Evolutionary conservation across 305 asterid species (phyloP), one percentile per base, ranked within the genome.

Genomic region (Fraxinus sp.): DNA sequence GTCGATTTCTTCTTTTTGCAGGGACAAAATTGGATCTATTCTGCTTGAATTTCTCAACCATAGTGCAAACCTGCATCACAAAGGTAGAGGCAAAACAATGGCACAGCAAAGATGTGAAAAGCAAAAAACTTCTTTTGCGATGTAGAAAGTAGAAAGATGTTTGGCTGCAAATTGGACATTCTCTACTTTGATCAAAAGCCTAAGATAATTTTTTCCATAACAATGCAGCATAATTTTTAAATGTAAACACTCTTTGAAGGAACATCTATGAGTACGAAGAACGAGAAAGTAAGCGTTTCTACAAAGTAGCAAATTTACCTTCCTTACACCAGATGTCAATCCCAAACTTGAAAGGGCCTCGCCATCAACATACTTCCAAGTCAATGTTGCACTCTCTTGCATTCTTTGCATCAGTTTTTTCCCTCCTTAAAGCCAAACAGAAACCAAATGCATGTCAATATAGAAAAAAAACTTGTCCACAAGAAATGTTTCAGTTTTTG

Each of bases 241-340:
- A 46, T 28, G 35, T 37, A 72, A 36, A 64, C 55, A 71, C 81
- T 18, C 20, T 22, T 52, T 57, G 26, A 83, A 30, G 28, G 10
- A 77, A 80, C 83, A 82, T 37, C 74, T 7, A 73, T 28, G 28
- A 28, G n/a, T 59, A 62, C 22, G 52, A 64, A 82, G 16, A 55
- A 24, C 4, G 2, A 83, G 78, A 82, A 74, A 46, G 32, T 26
- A 18, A 18, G 78, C 11, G 55, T 7, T 11, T 70, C 41, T 22
- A 24, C 39, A 18, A 78, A 49, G 49, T 24, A 20, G 44, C 71
- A 70, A 74, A 80, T 14, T 85, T 91, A 96, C 99, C 98, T 94
- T 96, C 90, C 97, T 94, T 72, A 96, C 98, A 75, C 98, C 97
- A 79, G 99, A 93, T 84, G 98, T 90, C 88, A 96, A 88, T 84